phyloP scores from a whole-genome alignment of 2,329 filamentous ascomycete species.

The Verticillium klebahnii region DNA sequence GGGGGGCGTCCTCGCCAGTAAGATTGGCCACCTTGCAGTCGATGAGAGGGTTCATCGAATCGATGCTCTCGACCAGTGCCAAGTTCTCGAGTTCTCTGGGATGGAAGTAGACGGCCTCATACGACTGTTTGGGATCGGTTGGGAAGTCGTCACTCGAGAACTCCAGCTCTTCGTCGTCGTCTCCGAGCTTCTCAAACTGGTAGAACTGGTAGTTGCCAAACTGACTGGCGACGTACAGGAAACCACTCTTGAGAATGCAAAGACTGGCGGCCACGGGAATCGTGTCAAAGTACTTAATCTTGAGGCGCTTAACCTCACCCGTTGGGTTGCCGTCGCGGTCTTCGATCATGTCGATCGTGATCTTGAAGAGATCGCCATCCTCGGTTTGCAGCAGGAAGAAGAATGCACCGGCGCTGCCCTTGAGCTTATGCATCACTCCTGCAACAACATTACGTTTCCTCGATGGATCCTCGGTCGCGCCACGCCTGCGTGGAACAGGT shows the following conservation, averaged over 20 bases:
- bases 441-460: constrained; percentile 82
- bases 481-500: constrained; percentile 80
- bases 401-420: constrained; percentile 76
- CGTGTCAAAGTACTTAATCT: constrained; percentile 98
- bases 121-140: constrained; percentile 65
- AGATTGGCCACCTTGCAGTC: constrained; percentile 91
- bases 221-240: constrained; percentile 88
- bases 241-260: constrained; percentile 92
- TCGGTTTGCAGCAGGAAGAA: constrained; percentile 96
- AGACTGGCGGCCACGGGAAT: constrained; percentile 83
- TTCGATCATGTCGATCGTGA: constrained; percentile 86
- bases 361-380: constrained; percentile 97
- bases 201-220: constrained; percentile 93
- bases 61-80: constrained; percentile 76
- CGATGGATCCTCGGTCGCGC: constrained; percentile 86
- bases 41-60: constrained; percentile 86
- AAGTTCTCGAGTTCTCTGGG: constrained; percentile 77
- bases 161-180: constrained; percentile 86
- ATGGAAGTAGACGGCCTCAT: constrained; percentile 79
- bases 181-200: constrained; percentile 94
- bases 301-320: constrained; percentile 75
- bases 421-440: constrained; percentile 96
- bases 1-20: constrained; percentile 87
- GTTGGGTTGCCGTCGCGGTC: constrained; percentile 74
- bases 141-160: constrained; percentile 81